Evolutionary conservation across 345 rosid species (phyloP).

Genomic region (Camelina laxa): DNA sequence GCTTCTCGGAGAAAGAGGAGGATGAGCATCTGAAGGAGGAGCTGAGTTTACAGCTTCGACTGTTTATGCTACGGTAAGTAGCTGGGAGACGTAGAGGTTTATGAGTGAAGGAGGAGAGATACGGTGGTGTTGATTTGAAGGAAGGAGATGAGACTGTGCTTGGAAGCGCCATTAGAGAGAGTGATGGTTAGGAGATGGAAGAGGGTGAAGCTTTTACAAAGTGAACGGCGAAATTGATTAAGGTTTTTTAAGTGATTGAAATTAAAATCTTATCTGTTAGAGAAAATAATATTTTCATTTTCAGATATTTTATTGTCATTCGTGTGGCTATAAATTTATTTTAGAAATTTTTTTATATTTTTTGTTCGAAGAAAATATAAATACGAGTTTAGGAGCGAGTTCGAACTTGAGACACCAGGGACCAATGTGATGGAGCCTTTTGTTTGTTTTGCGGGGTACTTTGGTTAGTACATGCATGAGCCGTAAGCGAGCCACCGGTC

Average conservation of each 20-base stretch:
- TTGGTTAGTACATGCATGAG: neutral
- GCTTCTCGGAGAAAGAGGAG: conserved; percentile 42
- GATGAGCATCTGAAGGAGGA: conserved; percentile 44
- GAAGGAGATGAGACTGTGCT: conserved; percentile 55
- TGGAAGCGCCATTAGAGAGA: conserved; percentile 65
- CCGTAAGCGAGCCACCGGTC: conserved; percentile 22
- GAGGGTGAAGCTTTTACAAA: conserved; percentile 6
- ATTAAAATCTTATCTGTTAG: conserved; percentile 9
- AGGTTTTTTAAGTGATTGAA: neutral
- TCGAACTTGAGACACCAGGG: neutral
- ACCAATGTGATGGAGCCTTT: neutral
- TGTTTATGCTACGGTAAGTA: conserved; percentile 7
- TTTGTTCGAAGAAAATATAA: neutral
- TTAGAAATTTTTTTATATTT: neutral
- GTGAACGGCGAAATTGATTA: conserved; percentile 4
- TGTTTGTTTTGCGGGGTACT: no score
- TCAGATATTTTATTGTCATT: conserved; percentile 20
- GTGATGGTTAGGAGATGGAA: neutral
- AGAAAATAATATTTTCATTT: neutral
- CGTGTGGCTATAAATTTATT: conserved; percentile 8
- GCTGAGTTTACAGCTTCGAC: conserved; percentile 34
- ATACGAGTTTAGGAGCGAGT: neutral
- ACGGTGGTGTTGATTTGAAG: conserved; percentile 35
- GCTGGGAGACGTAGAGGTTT: conserved; percentile 10
- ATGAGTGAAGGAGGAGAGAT: conserved; percentile 36